Evolutionary conservation across 129 eudicot species (phyloP), one percentile per base, ranked within the genome.

Genomic region (Kitagawia praeruptora): DNA sequence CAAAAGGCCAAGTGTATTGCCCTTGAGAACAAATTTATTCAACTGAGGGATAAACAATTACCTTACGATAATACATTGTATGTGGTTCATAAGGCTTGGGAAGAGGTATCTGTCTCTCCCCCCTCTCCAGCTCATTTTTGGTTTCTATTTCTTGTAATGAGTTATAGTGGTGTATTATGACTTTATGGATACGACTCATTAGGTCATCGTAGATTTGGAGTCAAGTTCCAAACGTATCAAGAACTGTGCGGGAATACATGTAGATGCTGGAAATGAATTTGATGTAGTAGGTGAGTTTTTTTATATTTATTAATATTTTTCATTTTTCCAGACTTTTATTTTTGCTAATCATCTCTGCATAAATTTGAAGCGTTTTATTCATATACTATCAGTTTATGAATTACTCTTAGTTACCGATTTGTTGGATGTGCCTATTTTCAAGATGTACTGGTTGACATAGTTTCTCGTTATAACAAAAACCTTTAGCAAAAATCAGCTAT

Each of bases 171-270:
- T 8, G 15, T 67, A 48, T 74, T 31, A 73, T 81, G 71, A 21
- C 27, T 81, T 76, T 64, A 56, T 23, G 75, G 75, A 53, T 21
- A 23, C 18, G 2, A n/a, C n/a, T n/a, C 76, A 67, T 11, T 67
- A 95, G 98, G 87, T 95, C 44, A 82, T 90, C 82, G 87, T 86
- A 82, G 89, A 88, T 85, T 79, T 92, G 79, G 96, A 88, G 77
- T 78, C 91, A 58, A 82, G 87, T 79, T 92, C 96, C 46, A 74
- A 69, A 31, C 82, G 79, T 84, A 78, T 86, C 25, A 86, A 84
- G 84, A 84, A 79, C 53, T 58, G 75, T 77, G 51, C 54, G 48
- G 64, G 78, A 76, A 75, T 31, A 58, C 84, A 74, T 21, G 77
- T 37, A 53, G 89, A 82, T 82, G 81, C 74, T 61, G 85, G 82